Base-by-base conservation (phyloP, 2,329 filamentous ascomycete species). In the Aaosphaeria arxii region DNA sequence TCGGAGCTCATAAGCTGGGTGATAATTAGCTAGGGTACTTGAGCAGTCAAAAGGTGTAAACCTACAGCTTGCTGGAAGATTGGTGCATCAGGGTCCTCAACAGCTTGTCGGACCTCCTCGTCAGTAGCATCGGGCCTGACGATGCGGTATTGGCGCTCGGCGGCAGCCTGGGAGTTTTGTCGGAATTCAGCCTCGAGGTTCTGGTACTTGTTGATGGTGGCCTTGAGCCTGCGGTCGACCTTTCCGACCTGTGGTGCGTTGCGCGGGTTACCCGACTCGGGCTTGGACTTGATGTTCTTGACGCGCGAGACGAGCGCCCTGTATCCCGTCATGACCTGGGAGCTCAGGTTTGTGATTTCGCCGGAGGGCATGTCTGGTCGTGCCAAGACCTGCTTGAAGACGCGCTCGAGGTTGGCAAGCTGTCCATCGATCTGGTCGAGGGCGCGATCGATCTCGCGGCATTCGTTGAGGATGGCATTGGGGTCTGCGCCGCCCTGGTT, bases 111-210 rank as follows among this genome's bases (percentile, higher is more conserved):
- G 30, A 96, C 83, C 70, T 97, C 91, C 40, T 80, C 77, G 46
- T 94, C 88, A 30, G 83, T 81, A 3, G 89, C 89, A 49, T 95
- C 85, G 24, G 91, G 89, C 55, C 85, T 82, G 47, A 94, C 91
- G 66, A 97, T 96, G 50, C 88, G 83, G 73, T 95, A 96, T 69
- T 96, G 91, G 47, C 94, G 83, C 56, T 85, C 87, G 74, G 95
- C 88, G 71, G 95, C 89, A 43, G 90, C 87, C 67, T 89, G 82
- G 31, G 89, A 84, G 58, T 87, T 85, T 71, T 88, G 87, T 66
- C 87, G 83, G 79, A 91, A 96, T 24, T 85, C 80, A 1, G 83
- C 83, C 71, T 97, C 91, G 47, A 89, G 78, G 56, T 84, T 80
- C 72, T 94, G 89, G 76, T 91, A 96, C 52, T 84, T 76, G 58